These are phyloP conservation scores for Sarocladium kiliense DNA, from an alignment of 2,329 filamentous ascomycete genomes.

Conservation along the genomic window DNA sequence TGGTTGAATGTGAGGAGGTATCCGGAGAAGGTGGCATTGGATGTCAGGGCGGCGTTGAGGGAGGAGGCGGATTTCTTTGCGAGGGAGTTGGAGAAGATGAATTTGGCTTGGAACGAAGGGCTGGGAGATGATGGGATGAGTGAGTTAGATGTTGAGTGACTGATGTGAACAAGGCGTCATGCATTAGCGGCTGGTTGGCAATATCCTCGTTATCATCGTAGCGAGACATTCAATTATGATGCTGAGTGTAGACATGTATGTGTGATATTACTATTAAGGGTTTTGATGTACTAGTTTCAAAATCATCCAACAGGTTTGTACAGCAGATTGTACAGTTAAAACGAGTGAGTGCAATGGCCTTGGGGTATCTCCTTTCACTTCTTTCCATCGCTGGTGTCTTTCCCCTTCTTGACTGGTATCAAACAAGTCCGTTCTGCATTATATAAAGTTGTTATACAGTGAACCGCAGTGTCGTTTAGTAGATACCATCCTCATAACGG, in stretches of 20 bases:
- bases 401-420: neutral
- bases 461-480: slow-evolving; percentile 14
- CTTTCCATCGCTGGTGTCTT: neutral
- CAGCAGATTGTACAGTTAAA: neutral
- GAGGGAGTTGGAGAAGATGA: slow-evolving; percentile 70
- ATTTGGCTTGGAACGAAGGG: slow-evolving; percentile 43
- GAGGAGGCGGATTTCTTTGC: slow-evolving; percentile 78
- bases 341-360: neutral
- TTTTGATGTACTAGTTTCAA: no score
- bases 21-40: slow-evolving; percentile 67
- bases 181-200: no score
- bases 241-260: no score
- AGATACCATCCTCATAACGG: slow-evolving; percentile 33
- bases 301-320: no score
- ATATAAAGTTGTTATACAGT: no score
- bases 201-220: no score
- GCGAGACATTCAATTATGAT: no score
- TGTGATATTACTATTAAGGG: no score
- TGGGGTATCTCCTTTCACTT: neutral
- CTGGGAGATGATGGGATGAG: slow-evolving; percentile 26
- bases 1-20: slow-evolving; percentile 89
- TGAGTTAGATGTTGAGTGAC: slow-evolving; percentile 5
- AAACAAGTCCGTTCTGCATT: no score
- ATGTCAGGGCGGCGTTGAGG: slow-evolving; percentile 52
- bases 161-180: neutral